These are phyloP conservation scores for Antrodiella citrinella DNA, from an alignment of 768 basidiomycete species.

Conservation along the genomic window DNA sequence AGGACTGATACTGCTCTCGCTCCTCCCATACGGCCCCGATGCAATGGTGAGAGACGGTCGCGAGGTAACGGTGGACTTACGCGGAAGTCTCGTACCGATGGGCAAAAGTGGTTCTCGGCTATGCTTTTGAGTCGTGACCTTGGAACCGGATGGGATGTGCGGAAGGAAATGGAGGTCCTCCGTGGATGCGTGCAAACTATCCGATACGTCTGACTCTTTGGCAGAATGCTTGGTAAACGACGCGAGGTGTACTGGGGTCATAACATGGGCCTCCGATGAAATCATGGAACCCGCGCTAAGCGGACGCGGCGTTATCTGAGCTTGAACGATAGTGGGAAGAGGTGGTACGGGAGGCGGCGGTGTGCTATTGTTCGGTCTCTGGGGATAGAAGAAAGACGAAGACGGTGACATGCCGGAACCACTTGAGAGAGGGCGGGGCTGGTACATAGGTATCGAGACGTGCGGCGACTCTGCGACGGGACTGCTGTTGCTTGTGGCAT, in stretches of 20 bases:
- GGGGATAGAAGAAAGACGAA: slow-evolving; percentile 63
- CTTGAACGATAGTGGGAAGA: not conserved
- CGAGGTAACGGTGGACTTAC: slow-evolving; percentile 12
- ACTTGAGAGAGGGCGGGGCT: slow-evolving; percentile 10
- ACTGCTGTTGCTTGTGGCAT: not conserved
- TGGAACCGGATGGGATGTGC: slow-evolving; percentile 32
- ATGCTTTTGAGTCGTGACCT: slow-evolving; percentile 36
- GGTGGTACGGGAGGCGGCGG: slow-evolving; percentile 26
- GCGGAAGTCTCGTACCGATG: slow-evolving; percentile 24
- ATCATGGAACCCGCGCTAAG: slow-evolving; percentile 20
- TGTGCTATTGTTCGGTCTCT: slow-evolving; percentile 46
- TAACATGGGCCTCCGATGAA: slow-evolving; percentile 17
- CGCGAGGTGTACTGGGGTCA: slow-evolving; percentile 33
- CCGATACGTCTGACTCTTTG: slow-evolving; percentile 38
- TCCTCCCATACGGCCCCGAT: slow-evolving; percentile 20
- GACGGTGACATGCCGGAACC: slow-evolving; percentile 72
- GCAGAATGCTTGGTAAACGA: slow-evolving; percentile 29
- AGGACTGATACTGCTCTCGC: slow-evolving; percentile 18
- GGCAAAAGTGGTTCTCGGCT: slow-evolving; percentile 73
- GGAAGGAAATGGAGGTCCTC: slow-evolving; percentile 22
- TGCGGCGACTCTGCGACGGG: not conserved
- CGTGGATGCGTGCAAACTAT: slow-evolving; percentile 19
- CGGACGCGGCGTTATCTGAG: slow-evolving; percentile 21
- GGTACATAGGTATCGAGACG: not conserved
- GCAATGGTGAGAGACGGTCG: slow-evolving; percentile 21